phyloP scores from a whole-genome alignment of 1,139 yeast genomes.

The Saccharomycopsis phalli region DNA sequence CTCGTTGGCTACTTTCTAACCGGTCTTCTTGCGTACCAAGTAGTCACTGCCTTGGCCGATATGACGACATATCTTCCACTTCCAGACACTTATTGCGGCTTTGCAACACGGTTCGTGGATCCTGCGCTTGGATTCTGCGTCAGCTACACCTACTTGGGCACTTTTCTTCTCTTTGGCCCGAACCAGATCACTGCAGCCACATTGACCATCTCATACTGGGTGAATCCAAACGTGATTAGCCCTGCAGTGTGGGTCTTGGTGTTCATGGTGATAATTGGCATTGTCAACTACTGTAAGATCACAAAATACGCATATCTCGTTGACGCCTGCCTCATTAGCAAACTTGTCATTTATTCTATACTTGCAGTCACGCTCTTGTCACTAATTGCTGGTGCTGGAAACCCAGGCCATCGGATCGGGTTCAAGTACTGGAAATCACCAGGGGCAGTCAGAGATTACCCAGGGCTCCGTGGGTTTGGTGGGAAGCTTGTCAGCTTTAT shows the following conservation, averaged over 20 bases:
- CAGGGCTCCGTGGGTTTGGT: background rate
- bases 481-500: conserved; percentile 8
- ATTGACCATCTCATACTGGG: conserved; percentile 36
- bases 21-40: conserved; percentile 41
- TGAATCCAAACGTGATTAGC: conserved; percentile 34
- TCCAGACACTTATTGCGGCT: conserved; percentile 47
- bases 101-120: conserved; percentile 45
- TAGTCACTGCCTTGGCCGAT: conserved; percentile 42
- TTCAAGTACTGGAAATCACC: conserved; percentile 47
- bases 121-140: conserved; percentile 51
- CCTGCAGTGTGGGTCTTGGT: conserved; percentile 49
- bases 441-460: conserved; percentile 26
- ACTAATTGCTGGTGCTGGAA: conserved; percentile 27
- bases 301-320: conserved; percentile 17
- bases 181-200: conserved; percentile 19
- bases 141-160: conserved; percentile 53
- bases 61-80: conserved; percentile 48
- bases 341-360: conserved; percentile 13
- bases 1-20: conserved; percentile 45
- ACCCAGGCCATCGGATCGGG: conserved; percentile 31
- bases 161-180: conserved; percentile 14
- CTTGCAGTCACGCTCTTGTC: conserved; percentile 13
- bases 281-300: conserved; percentile 18
- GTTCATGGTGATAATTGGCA: conserved; percentile 27
- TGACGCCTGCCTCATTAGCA: conserved; percentile 11